Percentiles rank a stretch among this genome's conserved stretches.
These are phyloP conservation scores for Curvularia hawaiiensis DNA, from an alignment of 2,329 filamentous ascomycete species.

Conservation along the genomic window DNA sequence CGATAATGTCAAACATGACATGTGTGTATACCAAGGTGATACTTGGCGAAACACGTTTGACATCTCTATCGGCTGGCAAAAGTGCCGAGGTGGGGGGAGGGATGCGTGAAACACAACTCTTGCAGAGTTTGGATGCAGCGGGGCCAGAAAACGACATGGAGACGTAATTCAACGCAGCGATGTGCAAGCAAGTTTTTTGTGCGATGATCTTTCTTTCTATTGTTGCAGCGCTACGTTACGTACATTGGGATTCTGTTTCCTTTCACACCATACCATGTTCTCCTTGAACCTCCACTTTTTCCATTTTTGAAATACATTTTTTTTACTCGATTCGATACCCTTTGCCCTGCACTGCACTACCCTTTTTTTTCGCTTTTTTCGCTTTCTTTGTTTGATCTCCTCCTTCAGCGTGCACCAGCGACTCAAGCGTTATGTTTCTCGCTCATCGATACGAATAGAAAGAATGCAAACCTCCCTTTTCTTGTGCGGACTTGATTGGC, in stretches of 20 bases:
- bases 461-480: neutral
- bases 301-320: neutral
- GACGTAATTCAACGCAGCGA: neutral
- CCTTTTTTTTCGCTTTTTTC: neutral
- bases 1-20: slow-evolving; percentile 9
- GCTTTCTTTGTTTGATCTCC: neutral
- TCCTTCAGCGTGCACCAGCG: neutral
- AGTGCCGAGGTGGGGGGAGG: neutral
- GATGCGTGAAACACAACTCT: neutral
- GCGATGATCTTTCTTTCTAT: neutral
- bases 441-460: neutral
- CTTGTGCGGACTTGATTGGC: too few species aligned
- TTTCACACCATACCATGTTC: neutral
- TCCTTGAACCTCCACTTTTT: neutral
- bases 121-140: neutral
- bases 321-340: neutral
- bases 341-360: neutral
- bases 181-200: neutral
- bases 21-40: slow-evolving; percentile 5
- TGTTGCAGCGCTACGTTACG: neutral
- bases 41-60: slow-evolving; percentile 24
- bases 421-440: neutral
- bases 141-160: neutral
- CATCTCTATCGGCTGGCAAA: neutral
- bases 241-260: neutral